Base-by-base conservation (phyloP, 2,329 filamentous ascomycete genomes). In the Ramularia endophylla region DNA sequence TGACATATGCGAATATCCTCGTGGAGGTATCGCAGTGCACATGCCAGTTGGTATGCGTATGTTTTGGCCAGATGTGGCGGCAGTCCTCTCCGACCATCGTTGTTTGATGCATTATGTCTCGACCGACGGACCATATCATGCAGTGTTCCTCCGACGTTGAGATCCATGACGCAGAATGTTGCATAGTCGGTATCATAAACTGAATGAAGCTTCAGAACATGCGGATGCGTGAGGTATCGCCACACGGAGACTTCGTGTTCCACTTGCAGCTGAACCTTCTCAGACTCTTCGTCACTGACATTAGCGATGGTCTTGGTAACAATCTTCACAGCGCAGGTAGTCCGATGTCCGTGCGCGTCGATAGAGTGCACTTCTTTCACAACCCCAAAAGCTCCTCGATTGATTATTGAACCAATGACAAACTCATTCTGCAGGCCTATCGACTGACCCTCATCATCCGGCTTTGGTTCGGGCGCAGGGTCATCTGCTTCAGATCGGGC, bases 201-300 rank as follows among this genome's bases (percentile, higher is more conserved):
- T 4, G 75, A 72, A 43, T 81, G 70, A 6, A 84, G 68, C 0
- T 75, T 73, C 20, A 84, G 62, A 35, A 84, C 74, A 54, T 83
- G 73, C 1, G 70, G 71, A 54, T 84, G 78, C 41, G 73, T 73
- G 31, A 83, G 64, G 53, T 78, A 80, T 33, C 80, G 72, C 80
- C 80, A 84, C 29, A 84, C 73, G 31, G 76, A 72, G 33, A 83
- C 76, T 65, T 84, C 80, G 47, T 83, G 80, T 53, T 83, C 80
- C 46, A 84, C 80, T 49, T 82, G 76, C 8, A 78, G 75, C 56
- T 83, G 80, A 9, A 78, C 71, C 48, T 74, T 72, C 29, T 84
- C 80, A 48, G 83, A 83, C 51, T 82, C 77, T 13, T 65, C 61
- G 47, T 83, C 79, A 19, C 67, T 70, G 48, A 72, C 74, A 40